Evolutionary conservation across 1,284 basidiomycete genomes (phyloP).

Genomic region (Somion occarium): DNA sequence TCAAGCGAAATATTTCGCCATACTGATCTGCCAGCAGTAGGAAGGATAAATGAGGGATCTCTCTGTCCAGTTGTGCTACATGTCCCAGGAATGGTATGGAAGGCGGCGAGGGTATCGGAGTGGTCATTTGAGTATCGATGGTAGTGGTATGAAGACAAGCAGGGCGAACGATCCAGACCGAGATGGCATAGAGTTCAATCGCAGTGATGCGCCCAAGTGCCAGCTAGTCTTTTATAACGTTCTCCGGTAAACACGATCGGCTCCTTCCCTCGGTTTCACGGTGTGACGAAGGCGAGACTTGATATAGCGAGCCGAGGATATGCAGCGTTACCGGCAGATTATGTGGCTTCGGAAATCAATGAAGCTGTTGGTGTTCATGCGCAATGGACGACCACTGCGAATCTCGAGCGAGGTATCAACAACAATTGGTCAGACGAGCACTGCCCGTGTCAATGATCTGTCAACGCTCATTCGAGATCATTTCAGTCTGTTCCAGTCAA

Average conservation of each 20-base stretch:
- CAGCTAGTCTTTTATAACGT: background rate
- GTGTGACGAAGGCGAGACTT: background rate
- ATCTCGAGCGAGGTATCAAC: too few species aligned
- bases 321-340: too few species aligned
- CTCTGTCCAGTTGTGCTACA: constrained; percentile 32
- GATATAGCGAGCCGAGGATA: background rate
- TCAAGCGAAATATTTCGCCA: constrained; percentile 42
- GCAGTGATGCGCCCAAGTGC: background rate
- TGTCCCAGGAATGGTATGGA: constrained; percentile 44
- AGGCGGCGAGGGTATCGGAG: constrained; percentile 37
- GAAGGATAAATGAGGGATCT: constrained; percentile 36
- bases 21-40: constrained; percentile 38
- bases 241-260: background rate
- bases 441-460: too few species aligned
- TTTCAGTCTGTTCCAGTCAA: too few species aligned
- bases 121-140: constrained; percentile 19
- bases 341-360: too few species aligned
- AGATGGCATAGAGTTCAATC: background rate
- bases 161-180: background rate
- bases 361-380: too few species aligned
- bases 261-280: background rate
- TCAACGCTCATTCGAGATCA: too few species aligned
- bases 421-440: too few species aligned
- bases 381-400: too few species aligned
- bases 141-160: background rate